Evolutionary conservation across 305 asterid species (phyloP).

Genomic region (Lippia alba): DNA sequence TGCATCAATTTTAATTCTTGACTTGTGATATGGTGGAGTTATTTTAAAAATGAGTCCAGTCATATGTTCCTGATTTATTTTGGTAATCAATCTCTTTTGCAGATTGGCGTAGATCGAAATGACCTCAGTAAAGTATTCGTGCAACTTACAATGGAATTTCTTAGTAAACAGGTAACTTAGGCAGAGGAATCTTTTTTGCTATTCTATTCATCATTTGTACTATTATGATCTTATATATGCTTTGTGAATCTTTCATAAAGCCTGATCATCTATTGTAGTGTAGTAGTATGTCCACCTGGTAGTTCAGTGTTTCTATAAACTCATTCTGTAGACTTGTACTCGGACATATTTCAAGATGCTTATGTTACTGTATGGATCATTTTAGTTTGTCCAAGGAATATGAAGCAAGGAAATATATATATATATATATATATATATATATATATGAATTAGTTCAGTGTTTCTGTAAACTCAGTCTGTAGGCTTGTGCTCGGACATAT

Average conservation of each 20-base stretch:
- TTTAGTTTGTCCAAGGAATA: neutral
- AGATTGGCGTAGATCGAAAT: slow-evolving; percentile 85
- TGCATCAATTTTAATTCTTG: slow-evolving; percentile 14
- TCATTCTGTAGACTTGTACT: slow-evolving; percentile 20
- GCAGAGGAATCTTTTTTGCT: slow-evolving; percentile 21
- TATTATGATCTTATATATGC: slow-evolving; percentile 9
- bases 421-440: too few relatives aligned
- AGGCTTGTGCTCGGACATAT: slow-evolving; percentile 26
- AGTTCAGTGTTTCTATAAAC: slow-evolving; percentile 17
- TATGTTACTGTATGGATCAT: neutral
- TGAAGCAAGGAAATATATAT: neutral
- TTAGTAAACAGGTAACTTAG: slow-evolving; percentile 77
- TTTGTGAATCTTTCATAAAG: neutral
- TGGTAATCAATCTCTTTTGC: slow-evolving; percentile 41
- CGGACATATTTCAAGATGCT: slow-evolving; percentile 29
- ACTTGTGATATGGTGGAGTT: slow-evolving; percentile 26
- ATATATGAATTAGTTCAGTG: slow-evolving; percentile 16
- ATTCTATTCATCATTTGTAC: slow-evolving; percentile 27
- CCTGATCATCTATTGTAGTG: slow-evolving; percentile 20
- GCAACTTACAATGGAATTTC: slow-evolving; percentile 92
- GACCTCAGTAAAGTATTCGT: slow-evolving; percentile 78
- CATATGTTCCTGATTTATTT: slow-evolving; percentile 29
- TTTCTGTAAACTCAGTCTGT: slow-evolving; percentile 19
- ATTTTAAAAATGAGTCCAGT: slow-evolving; percentile 8
- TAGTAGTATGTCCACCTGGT: slow-evolving; percentile 15